Conservation (phyloP, 805 yeast species). For the Hanseniaspora pseudoguilliermondii region DNA sequence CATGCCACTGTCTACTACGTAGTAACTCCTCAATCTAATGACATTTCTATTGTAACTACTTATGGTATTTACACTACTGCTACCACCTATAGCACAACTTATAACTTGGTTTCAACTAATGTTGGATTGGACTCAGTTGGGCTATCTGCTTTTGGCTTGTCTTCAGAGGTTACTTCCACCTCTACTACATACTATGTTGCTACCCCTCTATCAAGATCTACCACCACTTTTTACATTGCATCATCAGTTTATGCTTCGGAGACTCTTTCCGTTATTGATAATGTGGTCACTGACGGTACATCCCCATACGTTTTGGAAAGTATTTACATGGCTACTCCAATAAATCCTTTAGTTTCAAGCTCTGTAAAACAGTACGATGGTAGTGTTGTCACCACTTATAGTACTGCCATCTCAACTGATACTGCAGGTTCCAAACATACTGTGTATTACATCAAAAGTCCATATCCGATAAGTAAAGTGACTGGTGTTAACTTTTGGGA, state of each 20-base stretch:
- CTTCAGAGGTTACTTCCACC: neutral
- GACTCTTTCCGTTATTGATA: neutral
- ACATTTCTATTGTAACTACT: neutral
- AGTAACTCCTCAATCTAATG: conserved; percentile 13
- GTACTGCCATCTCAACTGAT: neutral
- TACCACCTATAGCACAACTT: neutral
- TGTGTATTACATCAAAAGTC: neutral
- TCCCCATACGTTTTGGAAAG: neutral
- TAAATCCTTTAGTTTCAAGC: neutral
- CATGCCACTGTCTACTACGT: conserved; percentile 15
- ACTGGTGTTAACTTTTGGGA: neutral
- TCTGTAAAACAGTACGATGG: neutral
- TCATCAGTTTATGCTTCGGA: neutral
- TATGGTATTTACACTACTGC: neutral
- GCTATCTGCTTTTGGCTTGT: neutral
- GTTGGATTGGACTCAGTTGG: neutral
- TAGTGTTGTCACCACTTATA: neutral
- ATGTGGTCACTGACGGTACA: neutral
- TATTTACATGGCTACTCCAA: neutral
- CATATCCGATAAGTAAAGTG: neutral
- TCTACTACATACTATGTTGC: neutral
- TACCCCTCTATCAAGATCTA: neutral
- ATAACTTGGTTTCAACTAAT: neutral
- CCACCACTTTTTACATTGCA: neutral
- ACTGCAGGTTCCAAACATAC: neutral